Conservation (phyloP, 2,329 filamentous ascomycete genomes). For the Penicillium hordei region DNA sequence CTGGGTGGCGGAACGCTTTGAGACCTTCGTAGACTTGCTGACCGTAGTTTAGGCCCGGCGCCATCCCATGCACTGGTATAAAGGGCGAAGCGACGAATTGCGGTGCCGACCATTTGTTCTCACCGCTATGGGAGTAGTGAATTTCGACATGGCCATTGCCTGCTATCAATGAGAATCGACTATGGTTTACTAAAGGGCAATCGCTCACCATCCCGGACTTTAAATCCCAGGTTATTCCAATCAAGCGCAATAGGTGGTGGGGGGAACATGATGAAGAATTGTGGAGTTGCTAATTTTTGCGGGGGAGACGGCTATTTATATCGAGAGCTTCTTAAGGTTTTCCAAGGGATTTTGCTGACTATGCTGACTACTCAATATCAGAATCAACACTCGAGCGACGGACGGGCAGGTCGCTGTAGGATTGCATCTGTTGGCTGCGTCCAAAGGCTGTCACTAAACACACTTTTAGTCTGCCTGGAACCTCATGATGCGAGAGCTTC, state of each 20-base stretch:
- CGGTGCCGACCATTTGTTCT: conserved; percentile 71
- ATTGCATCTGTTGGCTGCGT: conserved; percentile 15
- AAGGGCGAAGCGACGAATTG: conserved; percentile 79
- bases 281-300: background rate
- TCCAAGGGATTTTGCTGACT: background rate
- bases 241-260: conserved; percentile 52
- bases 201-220: conserved; percentile 75
- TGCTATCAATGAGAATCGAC: conserved; percentile 8
- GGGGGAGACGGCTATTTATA: background rate
- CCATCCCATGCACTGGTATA: conserved; percentile 90
- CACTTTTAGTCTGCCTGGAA: conserved; percentile 34
- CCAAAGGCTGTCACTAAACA: conserved; percentile 31
- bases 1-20: conserved; percentile 78
- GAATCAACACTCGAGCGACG: background rate
- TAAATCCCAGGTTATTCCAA: conserved; percentile 92
- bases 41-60: conserved; percentile 92
- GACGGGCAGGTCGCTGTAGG: conserved; percentile 3
- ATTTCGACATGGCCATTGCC: conserved; percentile 95
- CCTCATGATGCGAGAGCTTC: conserved; percentile 25
- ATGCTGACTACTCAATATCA: background rate
- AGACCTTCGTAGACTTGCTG: conserved; percentile 98
- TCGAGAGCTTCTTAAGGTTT: background rate
- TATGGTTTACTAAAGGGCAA: background rate
- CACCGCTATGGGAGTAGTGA: conserved; percentile 71
- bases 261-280: conserved; percentile 26